These are phyloP conservation scores for Amylocarpus encephaloides DNA, from an alignment of 2,329 filamentous ascomycete species.

Conservation along the genomic window DNA sequence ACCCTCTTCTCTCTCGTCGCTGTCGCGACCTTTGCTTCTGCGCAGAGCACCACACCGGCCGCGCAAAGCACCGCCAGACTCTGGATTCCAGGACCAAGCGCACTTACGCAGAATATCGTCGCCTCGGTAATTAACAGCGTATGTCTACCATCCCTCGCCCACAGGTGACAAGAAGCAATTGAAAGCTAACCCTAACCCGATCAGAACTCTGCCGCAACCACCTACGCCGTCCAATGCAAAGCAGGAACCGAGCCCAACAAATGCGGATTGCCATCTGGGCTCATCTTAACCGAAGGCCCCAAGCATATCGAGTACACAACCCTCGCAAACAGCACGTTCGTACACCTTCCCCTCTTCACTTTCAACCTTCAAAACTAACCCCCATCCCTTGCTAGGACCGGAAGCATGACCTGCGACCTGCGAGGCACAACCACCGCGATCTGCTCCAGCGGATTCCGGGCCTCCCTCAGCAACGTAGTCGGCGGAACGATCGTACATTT, in stretches of 20 bases:
- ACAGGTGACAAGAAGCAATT: neutral
- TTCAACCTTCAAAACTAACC: neutral
- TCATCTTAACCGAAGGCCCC: neutral
- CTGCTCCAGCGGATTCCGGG: too few species aligned
- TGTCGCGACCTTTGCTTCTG: neutral
- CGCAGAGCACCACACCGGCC: neutral
- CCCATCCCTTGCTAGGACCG: neutral
- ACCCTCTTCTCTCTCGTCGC: neutral
- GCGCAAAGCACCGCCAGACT: neutral
- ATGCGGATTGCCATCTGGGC: neutral
- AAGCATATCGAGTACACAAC: neutral
- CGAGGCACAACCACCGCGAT: neutral
- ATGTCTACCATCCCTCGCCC: neutral
- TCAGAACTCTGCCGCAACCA: neutral
- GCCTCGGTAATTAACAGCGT: neutral
- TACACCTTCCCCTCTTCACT: neutral
- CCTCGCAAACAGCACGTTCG: neutral
- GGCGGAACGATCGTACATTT: neutral
- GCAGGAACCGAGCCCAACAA: neutral
- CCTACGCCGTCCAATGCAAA: neutral
- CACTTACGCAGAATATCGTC: neutral
- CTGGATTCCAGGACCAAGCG: neutral
- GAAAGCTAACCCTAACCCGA: neutral
- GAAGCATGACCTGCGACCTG: too few species aligned
- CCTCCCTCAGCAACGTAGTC: too few species aligned